These are phyloP conservation scores for Tetrahymena elliotti DNA, from an alignment of 73 alveolate genomes.

Conservation along the genomic window DNA sequence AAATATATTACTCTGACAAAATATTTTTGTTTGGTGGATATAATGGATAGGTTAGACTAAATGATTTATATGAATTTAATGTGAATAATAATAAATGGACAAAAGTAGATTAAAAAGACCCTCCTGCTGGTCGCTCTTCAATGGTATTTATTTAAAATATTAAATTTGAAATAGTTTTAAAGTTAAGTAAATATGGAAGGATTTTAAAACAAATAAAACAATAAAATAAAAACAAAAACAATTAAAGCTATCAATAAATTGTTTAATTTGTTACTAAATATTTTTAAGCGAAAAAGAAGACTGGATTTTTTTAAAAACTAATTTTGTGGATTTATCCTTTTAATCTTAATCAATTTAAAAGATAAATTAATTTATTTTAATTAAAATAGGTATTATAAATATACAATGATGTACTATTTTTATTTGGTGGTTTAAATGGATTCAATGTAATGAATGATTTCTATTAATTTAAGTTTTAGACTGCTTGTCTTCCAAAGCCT, in stretches of 20 bases:
- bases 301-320: no score
- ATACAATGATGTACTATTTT: slow-evolving; percentile 65
- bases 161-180: slow-evolving; percentile 15
- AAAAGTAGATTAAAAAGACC: slow-evolving; percentile 46
- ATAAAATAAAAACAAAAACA: no score
- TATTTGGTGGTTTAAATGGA: slow-evolving; percentile 81
- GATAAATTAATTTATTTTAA: slow-evolving; percentile 59
- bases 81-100: slow-evolving; percentile 56
- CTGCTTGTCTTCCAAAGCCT: slow-evolving; percentile 32
- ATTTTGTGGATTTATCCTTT: no score
- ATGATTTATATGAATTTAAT: slow-evolving; percentile 73
- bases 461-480: slow-evolving; percentile 54
- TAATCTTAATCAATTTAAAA: no score
- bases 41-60: slow-evolving; percentile 72
- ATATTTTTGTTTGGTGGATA: slow-evolving; percentile 72
- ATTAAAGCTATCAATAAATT: no score
- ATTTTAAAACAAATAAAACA: no score
- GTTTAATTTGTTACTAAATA: no score
- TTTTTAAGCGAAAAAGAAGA: no score
- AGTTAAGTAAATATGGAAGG: no score
- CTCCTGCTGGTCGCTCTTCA: slow-evolving; percentile 64
- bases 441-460: slow-evolving; percentile 61
- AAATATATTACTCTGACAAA: slow-evolving; percentile 61
- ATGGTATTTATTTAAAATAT: slow-evolving; percentile 3
- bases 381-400: slow-evolving; percentile 56